Evolutionary conservation across 179 eudicot species (phyloP).

Genomic region (Silene noctiflora): DNA sequence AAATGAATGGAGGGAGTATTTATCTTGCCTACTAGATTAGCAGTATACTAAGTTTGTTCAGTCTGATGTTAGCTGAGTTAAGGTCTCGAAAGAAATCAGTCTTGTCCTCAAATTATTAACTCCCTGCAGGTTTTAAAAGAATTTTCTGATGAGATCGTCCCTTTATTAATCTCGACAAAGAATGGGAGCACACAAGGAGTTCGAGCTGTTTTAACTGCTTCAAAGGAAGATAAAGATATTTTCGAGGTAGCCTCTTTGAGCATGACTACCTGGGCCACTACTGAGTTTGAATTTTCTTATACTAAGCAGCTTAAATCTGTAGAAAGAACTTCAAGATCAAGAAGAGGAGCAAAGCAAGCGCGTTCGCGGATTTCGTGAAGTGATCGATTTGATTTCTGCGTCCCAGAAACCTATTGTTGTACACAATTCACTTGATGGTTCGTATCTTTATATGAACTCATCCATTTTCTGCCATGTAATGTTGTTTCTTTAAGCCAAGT

Average conservation of each 20-base stretch:
- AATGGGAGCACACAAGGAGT: constrained; percentile 68
- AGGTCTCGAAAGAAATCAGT: not conserved
- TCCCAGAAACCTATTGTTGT: constrained; percentile 85
- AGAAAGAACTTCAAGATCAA: constrained; percentile 58
- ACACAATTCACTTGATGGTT: constrained; percentile 83
- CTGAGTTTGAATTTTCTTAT: not conserved
- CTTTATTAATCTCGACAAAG: constrained; percentile 55
- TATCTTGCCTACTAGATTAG: not conserved
- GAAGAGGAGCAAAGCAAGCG: constrained; percentile 69
- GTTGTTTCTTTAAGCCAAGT: constrained; percentile 11
- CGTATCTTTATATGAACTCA: constrained; percentile 33
- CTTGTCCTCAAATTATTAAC: constrained; percentile 19
- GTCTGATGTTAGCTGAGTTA: not conserved
- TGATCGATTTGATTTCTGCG: constrained; percentile 81
- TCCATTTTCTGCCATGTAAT: not conserved
- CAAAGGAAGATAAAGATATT: constrained; percentile 61
- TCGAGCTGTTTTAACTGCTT: constrained; percentile 67
- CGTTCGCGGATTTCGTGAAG: constrained; percentile 87
- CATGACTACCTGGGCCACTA: not conserved
- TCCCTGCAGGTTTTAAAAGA: constrained; percentile 54
- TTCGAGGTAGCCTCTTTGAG: constrained; percentile 48
- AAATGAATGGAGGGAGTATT: not conserved
- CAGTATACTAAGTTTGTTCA: not conserved
- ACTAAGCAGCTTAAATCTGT: constrained; percentile 16
- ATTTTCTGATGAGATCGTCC: constrained; percentile 60